Evolutionary conservation across 805 yeast species (phyloP), one percentile per base, ranked within the genome.

Genomic region (Pichia deserticola): DNA sequence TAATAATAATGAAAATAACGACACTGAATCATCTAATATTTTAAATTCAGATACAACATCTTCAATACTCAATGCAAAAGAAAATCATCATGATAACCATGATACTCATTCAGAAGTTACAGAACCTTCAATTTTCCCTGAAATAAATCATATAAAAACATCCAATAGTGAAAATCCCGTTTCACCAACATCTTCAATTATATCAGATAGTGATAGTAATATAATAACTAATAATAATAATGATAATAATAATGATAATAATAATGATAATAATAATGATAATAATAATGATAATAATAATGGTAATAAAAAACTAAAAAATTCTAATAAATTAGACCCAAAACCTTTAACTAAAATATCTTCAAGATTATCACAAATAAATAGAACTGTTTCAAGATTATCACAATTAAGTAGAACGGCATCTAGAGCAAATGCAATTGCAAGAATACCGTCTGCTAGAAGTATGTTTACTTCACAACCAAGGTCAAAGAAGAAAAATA

Each of bases 401-500:
- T 47, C 53, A 15, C 48, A 43, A 30, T 20, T 50, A 28, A 49
- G 44, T 34, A 49, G 34, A 28, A 25, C 43, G 11, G 28, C 45
- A 27, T 48, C 55, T 5, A 48, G 28, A 37, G 37, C 44, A 32
- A 37, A 40, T 11, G 53, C 58, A 4, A 45, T 62, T 9, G 60
- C 62, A 5, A 56, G 62, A 45, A 61, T 65, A 13, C 68, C 69
- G 3, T 64, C 68, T 5, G 68, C 68, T 11, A 57, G 69, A 55
- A 51, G 40, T 15, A 48, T 25, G 33, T 29, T 29, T 29, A 29
- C 32, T 29, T 6, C 32, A 6, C 8, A 6, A n/a, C n/a, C n/a
- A n/a, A n/a, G n/a, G n/a, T n/a, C n/a, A n/a, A n/a, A n/a, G n/a
- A n/a, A n/a, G n/a, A n/a, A n/a, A n/a, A n/a, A n/a, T 29, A 29